Base-by-base conservation (phyloP, 164 flowering plant species). In the Vitis rupestris region DNA sequence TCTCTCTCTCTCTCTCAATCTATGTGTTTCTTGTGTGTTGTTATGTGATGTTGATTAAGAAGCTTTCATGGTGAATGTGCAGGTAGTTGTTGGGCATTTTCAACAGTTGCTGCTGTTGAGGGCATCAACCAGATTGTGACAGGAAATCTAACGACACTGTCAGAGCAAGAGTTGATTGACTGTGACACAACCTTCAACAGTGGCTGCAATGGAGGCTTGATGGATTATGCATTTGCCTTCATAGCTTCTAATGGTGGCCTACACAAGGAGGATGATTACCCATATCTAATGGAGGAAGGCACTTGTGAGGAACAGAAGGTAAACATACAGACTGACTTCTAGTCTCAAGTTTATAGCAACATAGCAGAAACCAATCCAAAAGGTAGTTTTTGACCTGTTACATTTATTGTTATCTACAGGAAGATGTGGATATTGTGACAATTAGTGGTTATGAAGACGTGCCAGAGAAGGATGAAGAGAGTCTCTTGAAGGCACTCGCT, bases 401-500 rank as follows among this genome's bases (percentile, higher is more conserved):
- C 27, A 27, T 31, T 8, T 67, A 13, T 52, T 65, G 3, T 37
- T 9, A 29, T 37, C 59, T 71, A 12, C 80, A 82, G 87, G 82
- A 71, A 64, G 77, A 75, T 4, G 6, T 60, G 9, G 80, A 79
- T 10, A 64, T 76, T 1, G 82, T 82, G 44, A 78, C 81, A 4
- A 84, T 84, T 4, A 76, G 56, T 54, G 87, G 87, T 4, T 80
- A 80, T 66, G 74, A 81, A 63, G 96, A 92, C 53, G 87, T 84
- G 16, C 85, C 87, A 9, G 72, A 56, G 48, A 82, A 84, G 14
- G 76, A 82, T 31, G 87, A 84, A 65, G 55, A 66, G 23, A 86
- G 92, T 70, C 84, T 95, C 10, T 57, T 91, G 74, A 95, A 93
- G 76, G 98, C 99, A 29, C 83, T 93, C 5, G 88, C 97, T 47